phyloP scores from a whole-genome alignment of 371 early-diverging fungal species.

The Thermomucor indicae-seudaticae region DNA sequence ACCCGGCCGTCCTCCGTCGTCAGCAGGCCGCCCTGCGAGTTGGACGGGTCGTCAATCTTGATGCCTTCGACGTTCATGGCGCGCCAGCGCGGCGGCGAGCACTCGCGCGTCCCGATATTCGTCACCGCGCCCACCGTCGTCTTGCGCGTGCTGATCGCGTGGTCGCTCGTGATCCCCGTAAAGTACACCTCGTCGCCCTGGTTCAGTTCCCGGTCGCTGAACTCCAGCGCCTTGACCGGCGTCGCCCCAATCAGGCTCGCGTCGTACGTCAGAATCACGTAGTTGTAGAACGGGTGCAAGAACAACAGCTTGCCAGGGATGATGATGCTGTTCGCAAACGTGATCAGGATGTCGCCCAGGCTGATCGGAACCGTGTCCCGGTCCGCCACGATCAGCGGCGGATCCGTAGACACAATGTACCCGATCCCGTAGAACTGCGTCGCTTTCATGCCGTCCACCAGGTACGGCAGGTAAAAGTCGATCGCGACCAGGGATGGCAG shows the following conservation, averaged over 20 bases:
- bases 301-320: slow-evolving; percentile 70
- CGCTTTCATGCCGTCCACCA: slow-evolving; percentile 66
- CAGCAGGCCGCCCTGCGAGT: slow-evolving; percentile 60
- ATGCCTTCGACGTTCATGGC: slow-evolving; percentile 75
- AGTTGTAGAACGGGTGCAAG: slow-evolving; percentile 80
- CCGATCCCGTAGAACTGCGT: slow-evolving; percentile 72
- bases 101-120: slow-evolving; percentile 61
- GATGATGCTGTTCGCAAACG: slow-evolving; percentile 78
- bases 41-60: slow-evolving; percentile 43
- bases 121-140: slow-evolving; percentile 56
- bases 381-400: slow-evolving; percentile 72
- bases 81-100: slow-evolving; percentile 63
- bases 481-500: slow-evolving; percentile 71
- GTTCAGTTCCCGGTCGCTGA: slow-evolving; percentile 49
- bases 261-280: slow-evolving; percentile 73
- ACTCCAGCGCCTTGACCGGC: slow-evolving; percentile 57
- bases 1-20: slow-evolving; percentile 63
- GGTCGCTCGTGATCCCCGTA: slow-evolving; percentile 63
- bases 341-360: slow-evolving; percentile 72
- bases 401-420: slow-evolving; percentile 64
- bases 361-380: slow-evolving; percentile 77
- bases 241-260: slow-evolving; percentile 67
- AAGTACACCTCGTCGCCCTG: slow-evolving; percentile 62
- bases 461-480: slow-evolving; percentile 66
- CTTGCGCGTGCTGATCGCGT: slow-evolving; percentile 50